Evolutionary conservation across 1,139 yeast genomes (phyloP).

Genomic region (Debaryomycetaceae sp.): DNA sequence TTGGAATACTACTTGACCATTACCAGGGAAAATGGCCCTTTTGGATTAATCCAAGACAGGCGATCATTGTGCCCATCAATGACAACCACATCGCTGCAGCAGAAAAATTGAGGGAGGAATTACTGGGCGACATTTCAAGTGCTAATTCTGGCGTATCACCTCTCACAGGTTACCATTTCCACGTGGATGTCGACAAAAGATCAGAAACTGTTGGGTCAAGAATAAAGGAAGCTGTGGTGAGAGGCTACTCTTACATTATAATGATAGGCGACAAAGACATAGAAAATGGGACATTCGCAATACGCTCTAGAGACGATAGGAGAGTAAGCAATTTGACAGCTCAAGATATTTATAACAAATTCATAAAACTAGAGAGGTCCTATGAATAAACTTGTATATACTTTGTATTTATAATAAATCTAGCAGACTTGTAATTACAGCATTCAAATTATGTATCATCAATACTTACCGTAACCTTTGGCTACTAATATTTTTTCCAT

Average conservation of each 20-base stretch:
- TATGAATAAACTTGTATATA: slow-evolving; percentile 21
- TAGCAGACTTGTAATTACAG: background rate
- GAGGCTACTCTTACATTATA: slow-evolving; percentile 76
- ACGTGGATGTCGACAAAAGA: slow-evolving; percentile 73
- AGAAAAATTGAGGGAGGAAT: slow-evolving; percentile 36
- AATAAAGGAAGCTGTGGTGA: slow-evolving; percentile 70
- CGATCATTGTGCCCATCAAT: slow-evolving; percentile 78
- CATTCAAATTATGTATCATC: background rate
- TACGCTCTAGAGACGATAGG: slow-evolving; percentile 60
- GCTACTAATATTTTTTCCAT: slow-evolving; percentile 58
- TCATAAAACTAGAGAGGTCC: slow-evolving; percentile 47
- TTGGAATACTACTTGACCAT: slow-evolving; percentile 88
- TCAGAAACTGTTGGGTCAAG: slow-evolving; percentile 78
- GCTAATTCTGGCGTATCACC: slow-evolving; percentile 37
- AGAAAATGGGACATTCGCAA: slow-evolving; percentile 54
- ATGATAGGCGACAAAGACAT: slow-evolving; percentile 88
- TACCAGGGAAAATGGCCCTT: slow-evolving; percentile 97
- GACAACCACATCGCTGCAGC: slow-evolving; percentile 56
- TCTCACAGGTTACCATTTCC: slow-evolving; percentile 59
- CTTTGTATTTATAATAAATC: background rate
- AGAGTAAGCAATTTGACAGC: slow-evolving; percentile 42
- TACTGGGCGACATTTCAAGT: slow-evolving; percentile 49
- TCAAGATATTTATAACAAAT: slow-evolving; percentile 47
- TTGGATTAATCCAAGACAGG: slow-evolving; percentile 96
- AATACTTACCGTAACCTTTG: slow-evolving; percentile 35